Evolutionary conservation across 2,329 filamentous ascomycete species (phyloP).

Genomic region (Sordariomycetes sp.): DNA sequence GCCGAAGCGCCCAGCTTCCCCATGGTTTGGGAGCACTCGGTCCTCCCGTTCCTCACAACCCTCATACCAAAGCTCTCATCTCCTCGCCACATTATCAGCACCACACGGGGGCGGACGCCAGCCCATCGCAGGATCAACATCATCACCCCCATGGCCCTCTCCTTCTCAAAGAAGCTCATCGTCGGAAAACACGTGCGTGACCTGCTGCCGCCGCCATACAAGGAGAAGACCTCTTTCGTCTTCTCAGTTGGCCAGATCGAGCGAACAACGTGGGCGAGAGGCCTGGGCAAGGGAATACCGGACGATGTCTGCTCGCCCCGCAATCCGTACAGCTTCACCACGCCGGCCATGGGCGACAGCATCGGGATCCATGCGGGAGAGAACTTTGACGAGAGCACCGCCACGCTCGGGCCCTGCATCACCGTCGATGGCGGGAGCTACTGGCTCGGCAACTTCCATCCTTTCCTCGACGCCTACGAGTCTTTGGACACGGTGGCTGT

Average conservation of each 20-base stretch:
- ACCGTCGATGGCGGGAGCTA: slow-evolving; percentile 24
- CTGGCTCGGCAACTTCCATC: slow-evolving; percentile 35
- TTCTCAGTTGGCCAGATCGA: slow-evolving; percentile 28
- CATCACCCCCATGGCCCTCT: slow-evolving; percentile 24
- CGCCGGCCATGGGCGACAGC: slow-evolving; percentile 35
- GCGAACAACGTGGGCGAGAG: slow-evolving; percentile 28
- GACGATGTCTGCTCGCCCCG: slow-evolving; percentile 30
- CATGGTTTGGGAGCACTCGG: slow-evolving; percentile 30
- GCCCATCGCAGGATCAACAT: slow-evolving; percentile 27
- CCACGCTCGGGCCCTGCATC: slow-evolving; percentile 31
- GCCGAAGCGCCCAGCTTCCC: slow-evolving; percentile 28
- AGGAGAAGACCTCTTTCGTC: slow-evolving; percentile 20
- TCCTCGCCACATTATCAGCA: slow-evolving; percentile 27
- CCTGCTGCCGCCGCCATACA: slow-evolving; percentile 24
- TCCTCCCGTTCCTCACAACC: slow-evolving; percentile 32
- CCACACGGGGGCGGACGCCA: slow-evolving; percentile 23
- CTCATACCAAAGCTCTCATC: slow-evolving; percentile 32
- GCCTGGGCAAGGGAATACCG: slow-evolving; percentile 22
- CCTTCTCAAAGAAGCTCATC: slow-evolving; percentile 24
- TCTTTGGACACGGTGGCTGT: slow-evolving; percentile 16
- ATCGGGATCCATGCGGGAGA: slow-evolving; percentile 24
- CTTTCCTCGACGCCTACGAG: slow-evolving; percentile 27
- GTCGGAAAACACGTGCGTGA: slow-evolving; percentile 31
- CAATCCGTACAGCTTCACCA: slow-evolving; percentile 32
- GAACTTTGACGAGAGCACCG: slow-evolving; percentile 22